Conservation (phyloP, 139 green algal genomes). For the Astrephomene gubernaculifera region DNA sequence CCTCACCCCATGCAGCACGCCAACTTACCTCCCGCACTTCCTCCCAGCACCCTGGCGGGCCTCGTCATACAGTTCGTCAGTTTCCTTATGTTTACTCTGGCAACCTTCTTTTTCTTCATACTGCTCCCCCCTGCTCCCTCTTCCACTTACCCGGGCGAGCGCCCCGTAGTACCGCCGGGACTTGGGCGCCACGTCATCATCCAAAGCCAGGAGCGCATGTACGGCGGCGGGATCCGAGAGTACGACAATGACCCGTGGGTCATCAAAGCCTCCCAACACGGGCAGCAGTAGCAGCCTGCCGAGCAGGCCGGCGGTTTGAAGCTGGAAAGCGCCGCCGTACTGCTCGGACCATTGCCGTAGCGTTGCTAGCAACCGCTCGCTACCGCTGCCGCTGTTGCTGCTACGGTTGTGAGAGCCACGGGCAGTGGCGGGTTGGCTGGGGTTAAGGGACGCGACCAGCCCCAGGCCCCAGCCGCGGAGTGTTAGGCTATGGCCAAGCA, state of each 20-base stretch:
- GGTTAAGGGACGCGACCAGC: too few relatives aligned
- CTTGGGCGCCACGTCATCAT: conserved; percentile 23
- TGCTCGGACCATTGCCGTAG: conserved; percentile 4
- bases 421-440: too few relatives aligned
- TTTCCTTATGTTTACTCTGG: too few relatives aligned
- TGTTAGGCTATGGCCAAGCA: conserved; percentile 20
- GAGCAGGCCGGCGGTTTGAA: neutral
- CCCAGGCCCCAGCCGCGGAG: neutral
- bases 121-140: too few relatives aligned
- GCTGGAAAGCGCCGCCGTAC: neutral
- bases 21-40: neutral
- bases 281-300: neutral
- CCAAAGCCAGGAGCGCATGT: conserved; percentile 13
- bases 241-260: conserved; percentile 24
- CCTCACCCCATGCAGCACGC: neutral
- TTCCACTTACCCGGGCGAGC: conserved; percentile 18
- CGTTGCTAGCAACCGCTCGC: neutral
- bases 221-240: conserved; percentile 42
- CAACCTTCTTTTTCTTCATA: too few relatives aligned
- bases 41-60: neutral
- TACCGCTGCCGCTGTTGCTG: neutral
- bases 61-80: too few relatives aligned
- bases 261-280: too few relatives aligned
- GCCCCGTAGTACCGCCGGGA: neutral
- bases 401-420: neutral